These are phyloP conservation scores for Pueraria montana DNA, from an alignment of 306 rosid species.

Conservation along the genomic window DNA sequence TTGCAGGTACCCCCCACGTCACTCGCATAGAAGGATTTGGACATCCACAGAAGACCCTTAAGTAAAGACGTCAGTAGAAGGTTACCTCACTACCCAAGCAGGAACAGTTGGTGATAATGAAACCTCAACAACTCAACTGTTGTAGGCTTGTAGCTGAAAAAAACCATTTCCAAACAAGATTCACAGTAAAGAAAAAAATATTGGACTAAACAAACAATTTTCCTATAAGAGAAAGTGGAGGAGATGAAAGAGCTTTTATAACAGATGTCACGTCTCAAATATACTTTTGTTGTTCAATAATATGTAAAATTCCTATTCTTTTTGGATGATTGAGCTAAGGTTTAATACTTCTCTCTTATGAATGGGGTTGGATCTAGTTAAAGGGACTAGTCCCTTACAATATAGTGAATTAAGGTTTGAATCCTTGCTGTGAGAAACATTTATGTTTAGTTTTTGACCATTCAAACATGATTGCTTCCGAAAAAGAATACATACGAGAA, in stretches of 20 bases:
- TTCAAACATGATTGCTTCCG: too few relatives aligned
- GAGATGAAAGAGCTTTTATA: not conserved
- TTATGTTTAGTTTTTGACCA: too few relatives aligned
- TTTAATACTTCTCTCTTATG: not conserved
- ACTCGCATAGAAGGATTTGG: too few relatives aligned
- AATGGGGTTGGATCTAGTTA: too few relatives aligned
- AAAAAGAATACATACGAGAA: too few relatives aligned
- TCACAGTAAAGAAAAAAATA: not conserved
- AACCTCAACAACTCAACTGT: not conserved
- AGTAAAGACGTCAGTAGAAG: too few relatives aligned
- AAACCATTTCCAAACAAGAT: conserved; percentile 26
- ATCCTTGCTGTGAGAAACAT: too few relatives aligned
- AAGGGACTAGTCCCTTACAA: too few relatives aligned
- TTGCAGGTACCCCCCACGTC: too few relatives aligned
- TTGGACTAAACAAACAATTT: not conserved
- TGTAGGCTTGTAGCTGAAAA: not conserved
- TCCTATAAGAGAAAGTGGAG: not conserved
- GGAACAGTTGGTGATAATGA: conserved; percentile 21
- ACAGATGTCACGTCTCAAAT: conserved; percentile 5
- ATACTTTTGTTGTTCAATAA: not conserved
- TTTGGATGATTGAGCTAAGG: not conserved
- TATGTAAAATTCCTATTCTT: not conserved
- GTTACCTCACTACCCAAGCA: too few relatives aligned
- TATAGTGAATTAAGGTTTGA: too few relatives aligned
- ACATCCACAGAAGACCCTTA: too few relatives aligned